Evolutionary conservation across 2,329 filamentous ascomycete genomes (phyloP), one percentile per base, ranked within the genome.

Genomic region (Penicillium hordei): DNA sequence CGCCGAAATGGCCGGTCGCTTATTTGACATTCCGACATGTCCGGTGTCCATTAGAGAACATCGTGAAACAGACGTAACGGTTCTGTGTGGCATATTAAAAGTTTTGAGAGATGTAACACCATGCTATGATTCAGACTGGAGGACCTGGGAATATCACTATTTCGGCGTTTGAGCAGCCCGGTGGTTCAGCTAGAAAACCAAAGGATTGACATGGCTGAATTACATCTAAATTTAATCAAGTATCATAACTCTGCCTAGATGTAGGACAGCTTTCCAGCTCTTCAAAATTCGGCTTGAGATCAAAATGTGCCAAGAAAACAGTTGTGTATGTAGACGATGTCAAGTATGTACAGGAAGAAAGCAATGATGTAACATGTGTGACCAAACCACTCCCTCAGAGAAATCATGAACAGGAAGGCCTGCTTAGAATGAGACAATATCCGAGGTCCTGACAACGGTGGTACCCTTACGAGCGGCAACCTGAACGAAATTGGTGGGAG

Each of bases 391-490:
- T 7, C 23, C 17, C 15, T 13, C 36, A 31, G 12, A n/a, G 6
- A 5, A 17, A 12, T 7, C 13, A 12, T n/a, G 31, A 34, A 25
- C 25, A 15, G 12, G 15, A 17, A 36, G 15, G 31, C 5, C 12
- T 33, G 31, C 12, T 33, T 15, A 33, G 12, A 33, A 33, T 33
- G 31, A 33, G 12, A 33, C 31, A 52, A 68, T 57, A 2, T 59
- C 58, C 0, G 68, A 71, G 4, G 57, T 65, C 5, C 65, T 55
- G 15, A 73, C 54, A 31, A 63, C 60, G 29, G 58, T 59, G n/a
- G 63, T 62, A 19, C 68, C 71, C 60, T 60, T 60, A 4, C 65
- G 70, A 53, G 70, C 71, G 57, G 66, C 67, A 31, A 72, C 66
- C 60, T 70, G 69, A 9, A 74, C 38, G 48, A 62, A 73, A 13